Evolutionary conservation across 2,329 filamentous ascomycete species (phyloP).

Genomic region (Ceratocystis papillata): DNA sequence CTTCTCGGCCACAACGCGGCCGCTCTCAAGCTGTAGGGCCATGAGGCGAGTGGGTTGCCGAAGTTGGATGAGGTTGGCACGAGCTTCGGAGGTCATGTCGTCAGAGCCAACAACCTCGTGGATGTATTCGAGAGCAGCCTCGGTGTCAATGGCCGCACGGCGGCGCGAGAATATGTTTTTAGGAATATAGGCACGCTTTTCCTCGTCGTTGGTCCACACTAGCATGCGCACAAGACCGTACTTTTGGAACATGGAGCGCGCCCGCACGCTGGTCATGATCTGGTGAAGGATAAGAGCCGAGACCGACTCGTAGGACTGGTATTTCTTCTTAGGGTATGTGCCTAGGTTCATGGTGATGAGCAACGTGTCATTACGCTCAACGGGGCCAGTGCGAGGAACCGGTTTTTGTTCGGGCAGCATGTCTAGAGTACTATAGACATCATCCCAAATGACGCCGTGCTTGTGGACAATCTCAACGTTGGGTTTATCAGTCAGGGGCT

Average conservation of each 20-base stretch:
- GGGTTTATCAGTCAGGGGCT: constrained; percentile 42
- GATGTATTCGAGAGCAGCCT: constrained; percentile 49
- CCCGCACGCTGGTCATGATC: constrained; percentile 48
- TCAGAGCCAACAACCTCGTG: constrained; percentile 45
- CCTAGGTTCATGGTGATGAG: constrained; percentile 61
- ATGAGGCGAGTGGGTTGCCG: constrained; percentile 35
- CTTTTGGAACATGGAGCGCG: constrained; percentile 52
- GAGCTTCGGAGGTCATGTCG: constrained; percentile 26
- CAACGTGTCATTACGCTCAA: constrained; percentile 56
- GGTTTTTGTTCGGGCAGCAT: constrained; percentile 46
- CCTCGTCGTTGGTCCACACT: constrained; percentile 55
- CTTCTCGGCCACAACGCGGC: constrained; percentile 33
- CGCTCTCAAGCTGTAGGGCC: constrained; percentile 40
- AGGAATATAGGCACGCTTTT: constrained; percentile 51
- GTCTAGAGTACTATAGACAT: constrained; percentile 45
- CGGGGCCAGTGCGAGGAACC: constrained; percentile 33
- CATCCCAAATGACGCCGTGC: constrained; percentile 49
- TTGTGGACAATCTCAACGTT: constrained; percentile 43
- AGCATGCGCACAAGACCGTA: constrained; percentile 75
- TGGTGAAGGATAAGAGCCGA: constrained; percentile 50
- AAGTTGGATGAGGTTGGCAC: constrained; percentile 24
- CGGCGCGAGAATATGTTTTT: constrained; percentile 44
- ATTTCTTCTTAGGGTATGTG: constrained; percentile 42
- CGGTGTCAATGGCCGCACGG: constrained; percentile 48
- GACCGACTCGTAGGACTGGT: constrained; percentile 45